phyloP scores from a whole-genome alignment of 345 rosid species.

The Crucihimalaya himalaica region DNA sequence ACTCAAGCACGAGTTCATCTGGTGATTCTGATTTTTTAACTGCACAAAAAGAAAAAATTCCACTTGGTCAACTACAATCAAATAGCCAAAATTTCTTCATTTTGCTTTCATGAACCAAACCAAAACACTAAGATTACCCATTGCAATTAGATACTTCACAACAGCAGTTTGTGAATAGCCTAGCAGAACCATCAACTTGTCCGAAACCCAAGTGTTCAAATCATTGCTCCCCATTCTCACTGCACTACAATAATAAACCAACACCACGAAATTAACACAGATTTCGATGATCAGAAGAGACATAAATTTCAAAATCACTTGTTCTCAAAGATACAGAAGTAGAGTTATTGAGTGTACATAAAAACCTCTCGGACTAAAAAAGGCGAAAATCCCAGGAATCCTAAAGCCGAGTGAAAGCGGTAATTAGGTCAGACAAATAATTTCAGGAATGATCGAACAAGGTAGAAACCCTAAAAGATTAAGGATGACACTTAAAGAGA shows the following conservation, averaged over 20 bases:
- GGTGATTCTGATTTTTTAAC: slow-evolving; percentile 66
- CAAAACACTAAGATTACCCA: slow-evolving; percentile 22
- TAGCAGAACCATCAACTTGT: slow-evolving; percentile 59
- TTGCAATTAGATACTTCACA: slow-evolving; percentile 63
- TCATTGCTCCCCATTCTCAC: slow-evolving; percentile 48
- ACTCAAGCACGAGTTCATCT: slow-evolving; percentile 46
- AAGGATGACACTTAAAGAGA: neutral
- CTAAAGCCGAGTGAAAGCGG: neutral
- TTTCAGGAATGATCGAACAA: slow-evolving; percentile 5
- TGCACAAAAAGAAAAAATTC: slow-evolving; percentile 36
- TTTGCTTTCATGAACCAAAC: neutral
- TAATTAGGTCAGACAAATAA: neutral
- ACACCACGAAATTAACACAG: neutral
- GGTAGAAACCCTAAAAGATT: slow-evolving; percentile 6
- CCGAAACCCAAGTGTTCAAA: slow-evolving; percentile 73
- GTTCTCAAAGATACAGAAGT: neutral
- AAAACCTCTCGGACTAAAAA: neutral
- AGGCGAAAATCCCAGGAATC: neutral
- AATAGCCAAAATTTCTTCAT: neutral
- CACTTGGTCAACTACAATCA: neutral
- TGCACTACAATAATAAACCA: neutral
- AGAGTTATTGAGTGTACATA: neutral
- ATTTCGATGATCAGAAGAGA: neutral
- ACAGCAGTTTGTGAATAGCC: slow-evolving; percentile 68
- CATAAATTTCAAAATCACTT: neutral